Evolutionary conservation across 2,329 filamentous ascomycete genomes (phyloP).

Genomic region (Colletotrichum coccodes): DNA sequence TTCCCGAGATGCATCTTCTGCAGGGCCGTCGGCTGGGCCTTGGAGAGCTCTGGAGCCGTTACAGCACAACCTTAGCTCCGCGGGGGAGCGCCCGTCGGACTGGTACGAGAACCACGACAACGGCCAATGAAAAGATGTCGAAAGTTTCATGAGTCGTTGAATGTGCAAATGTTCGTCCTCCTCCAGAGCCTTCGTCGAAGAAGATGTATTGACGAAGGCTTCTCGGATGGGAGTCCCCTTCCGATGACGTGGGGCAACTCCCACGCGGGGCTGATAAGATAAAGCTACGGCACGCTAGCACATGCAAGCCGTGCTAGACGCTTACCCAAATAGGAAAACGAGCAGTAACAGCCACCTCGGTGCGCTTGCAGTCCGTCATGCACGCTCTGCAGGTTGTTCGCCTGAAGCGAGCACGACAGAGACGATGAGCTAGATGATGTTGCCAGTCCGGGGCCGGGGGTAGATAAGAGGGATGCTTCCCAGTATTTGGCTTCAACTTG

Average conservation of each 20-base stretch:
- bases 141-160: conserved; percentile 13
- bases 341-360: conserved; percentile 28
- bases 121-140: not conserved
- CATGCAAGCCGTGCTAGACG: conserved; percentile 31
- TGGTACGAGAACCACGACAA: not conserved
- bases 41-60: conserved; percentile 2
- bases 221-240: not conserved
- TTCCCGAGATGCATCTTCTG: conserved; percentile 30
- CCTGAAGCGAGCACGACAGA: not conserved
- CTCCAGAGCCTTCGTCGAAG: not conserved
- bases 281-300: conserved; percentile 26
- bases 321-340: conserved; percentile 32
- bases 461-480: conserved; percentile 3
- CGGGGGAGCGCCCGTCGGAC: conserved; percentile 17
- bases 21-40: conserved; percentile 17
- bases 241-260: conserved; percentile 29
- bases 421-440: not conserved
- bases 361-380: conserved; percentile 7
- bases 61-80: conserved; percentile 18
- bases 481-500: not conserved
- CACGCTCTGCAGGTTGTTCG: not conserved
- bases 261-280: conserved; percentile 32
- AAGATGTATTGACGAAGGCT: conserved; percentile 16
- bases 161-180: not conserved
- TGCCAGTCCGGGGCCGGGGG: not conserved